Base-by-base conservation (phyloP, 2,329 filamentous ascomycete species). In the Hymenoscyphus scutula region DNA sequence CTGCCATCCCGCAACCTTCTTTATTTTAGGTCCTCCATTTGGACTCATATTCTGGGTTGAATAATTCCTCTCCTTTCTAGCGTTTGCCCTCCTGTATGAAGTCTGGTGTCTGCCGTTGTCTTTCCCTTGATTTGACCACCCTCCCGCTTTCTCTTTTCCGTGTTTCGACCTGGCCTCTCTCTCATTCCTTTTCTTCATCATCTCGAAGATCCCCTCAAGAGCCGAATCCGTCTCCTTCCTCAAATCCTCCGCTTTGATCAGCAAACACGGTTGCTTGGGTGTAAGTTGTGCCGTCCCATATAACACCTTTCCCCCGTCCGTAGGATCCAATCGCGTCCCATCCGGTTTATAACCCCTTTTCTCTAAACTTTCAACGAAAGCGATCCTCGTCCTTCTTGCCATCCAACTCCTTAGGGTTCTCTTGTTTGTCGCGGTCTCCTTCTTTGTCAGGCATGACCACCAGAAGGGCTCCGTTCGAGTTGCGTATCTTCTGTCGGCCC, bases 371-470 rank as follows among this genome's bases (percentile, higher is more conserved):
- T 77, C 72, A 53, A 69, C 67, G 56, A 85, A 78, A 2, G 80
- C 81, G 32, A 73, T 66, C 53, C 77, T 74, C 30, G 79, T 67
- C 69, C 80, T 78, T 63, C 79, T 76, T 27, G 73, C 72, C 27
- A 73, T 74, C 73, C 77, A 78, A 13, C 77, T 78, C 23, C 84
- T 76, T n/a, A 85, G 76, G 25, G 79, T 77, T 7, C 74, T 74
- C 61, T 79, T 81, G 15, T 27, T 37, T 25, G 72, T 71, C 2
- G 65, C 60, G 69, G 72, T 59, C 64, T 69, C 64, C 59, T 73
- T 65, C 56, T 51, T 62, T 62, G 72, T 58, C 62, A 76, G 68
- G 5, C 81, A 76, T 17, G 73, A 72, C 79, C 80, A 83, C 77
- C 82, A 82, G 19, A 86, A 74, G 37, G 69, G 73, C 74, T 68